Base-by-base conservation (phyloP, 2,329 filamentous ascomycete species). In the Sporothrix pseudoabietina region DNA sequence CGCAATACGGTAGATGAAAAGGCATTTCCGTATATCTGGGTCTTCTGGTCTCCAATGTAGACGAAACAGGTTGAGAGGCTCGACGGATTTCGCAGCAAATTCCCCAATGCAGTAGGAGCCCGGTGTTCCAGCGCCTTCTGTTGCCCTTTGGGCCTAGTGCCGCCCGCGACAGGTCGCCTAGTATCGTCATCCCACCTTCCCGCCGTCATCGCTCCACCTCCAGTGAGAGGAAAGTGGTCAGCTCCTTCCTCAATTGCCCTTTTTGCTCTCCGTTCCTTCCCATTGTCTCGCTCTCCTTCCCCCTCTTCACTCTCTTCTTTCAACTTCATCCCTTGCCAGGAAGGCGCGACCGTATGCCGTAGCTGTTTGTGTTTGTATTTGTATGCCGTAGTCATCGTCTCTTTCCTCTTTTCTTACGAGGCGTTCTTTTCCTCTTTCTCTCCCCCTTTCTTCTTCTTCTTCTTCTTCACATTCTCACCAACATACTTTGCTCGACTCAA, bases 181-280 rank as follows among this genome's bases (percentile, higher is more conserved):
- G 44, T 52, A 52, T 68, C 65, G 65, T 52, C 65, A 68, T 68
- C 44, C 65, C 19, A 66, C 61, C 47, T 14, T n/a, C 61, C 14
- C 14, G 49, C 44, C 49, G 35, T 44, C 47, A 55, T 72, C 61
- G 49, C 47, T 55, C 30, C 49, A 55, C 30, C 66, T 9, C 44
- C 22, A 14, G 35, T n/a, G 22, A 49, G 44, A 49, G 44, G 44
- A 49, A 49, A 49, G 41, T 49, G 63, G 63, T 30, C 63, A 66
- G 63, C 63, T 52, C 65, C 65, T 68, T 35, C 65, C 65, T 35
- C 22, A 16, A 49, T 30, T 5, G 35, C 12, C 10, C 19, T 66
- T 49, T 44, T 44, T 39, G 12, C 32, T 30, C 49, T 55, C 32
- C 32, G 39, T 44, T 55, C 26, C 52, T 52, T 68, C 39, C 39